phyloP scores from a whole-genome alignment of 116 monocot species.

The Trichopus zeylanicus region DNA sequence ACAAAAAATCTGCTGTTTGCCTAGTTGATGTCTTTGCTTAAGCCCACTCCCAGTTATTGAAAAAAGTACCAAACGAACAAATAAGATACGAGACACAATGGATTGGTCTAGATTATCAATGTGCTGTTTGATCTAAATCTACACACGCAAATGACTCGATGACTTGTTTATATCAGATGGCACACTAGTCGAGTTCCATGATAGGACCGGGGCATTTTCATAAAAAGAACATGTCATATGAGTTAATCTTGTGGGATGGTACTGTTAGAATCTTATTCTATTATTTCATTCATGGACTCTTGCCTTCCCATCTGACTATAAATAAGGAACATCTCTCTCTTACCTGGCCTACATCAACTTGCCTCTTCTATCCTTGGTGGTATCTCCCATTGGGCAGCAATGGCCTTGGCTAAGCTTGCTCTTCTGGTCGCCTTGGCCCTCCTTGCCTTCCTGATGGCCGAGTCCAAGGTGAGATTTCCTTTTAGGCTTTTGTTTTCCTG shows the following conservation, averaged over 20 bases:
- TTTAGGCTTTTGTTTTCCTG: not conserved
- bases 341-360: too few species aligned
- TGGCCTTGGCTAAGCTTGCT: slow-evolving; percentile 30
- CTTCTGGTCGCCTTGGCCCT: slow-evolving; percentile 19
- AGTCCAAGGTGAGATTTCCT: slow-evolving; percentile 6
- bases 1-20: too few species aligned
- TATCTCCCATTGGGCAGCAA: slow-evolving; percentile 6
- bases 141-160: not conserved
- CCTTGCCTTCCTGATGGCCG: slow-evolving; percentile 20
- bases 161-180: too few species aligned
- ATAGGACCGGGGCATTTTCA: not conserved
- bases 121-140: not conserved
- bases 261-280: slow-evolving; percentile 1
- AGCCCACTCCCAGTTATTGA: too few species aligned
- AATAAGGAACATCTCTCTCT: too few species aligned
- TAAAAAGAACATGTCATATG: not conserved
- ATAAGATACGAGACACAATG: too few species aligned
- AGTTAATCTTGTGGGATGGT: not conserved
- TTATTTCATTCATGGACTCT: not conserved
- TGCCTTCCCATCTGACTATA: not conserved
- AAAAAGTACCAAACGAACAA: too few species aligned
- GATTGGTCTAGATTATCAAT: not conserved
- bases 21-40: too few species aligned
- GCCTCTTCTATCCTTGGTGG: not conserved
- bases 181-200: too few species aligned